Base-by-base conservation (phyloP, 371 early-diverging fungal species). In the Circinella umbellata region DNA sequence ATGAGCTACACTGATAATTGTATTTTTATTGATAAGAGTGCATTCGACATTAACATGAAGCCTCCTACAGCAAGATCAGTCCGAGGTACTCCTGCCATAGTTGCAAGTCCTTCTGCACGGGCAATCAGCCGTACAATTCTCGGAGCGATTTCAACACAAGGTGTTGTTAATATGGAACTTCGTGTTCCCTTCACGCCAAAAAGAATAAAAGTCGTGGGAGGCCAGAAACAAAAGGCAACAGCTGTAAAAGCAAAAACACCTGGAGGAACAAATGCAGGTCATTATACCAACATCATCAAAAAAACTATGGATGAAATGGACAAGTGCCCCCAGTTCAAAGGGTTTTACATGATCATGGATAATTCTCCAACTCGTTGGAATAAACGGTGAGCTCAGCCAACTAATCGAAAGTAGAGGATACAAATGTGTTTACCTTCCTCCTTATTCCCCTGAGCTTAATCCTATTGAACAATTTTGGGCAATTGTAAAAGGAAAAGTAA, bases 311-410 rank as follows among this genome's bases (percentile, higher is more conserved):
- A 67, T 57, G 64, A 59, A 9, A 53, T 71, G 64, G 72, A 71
- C 35, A 14, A 46, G 37, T 34, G 57, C 48, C 48, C 13, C 4
- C 35, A 55, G 13, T 13, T 71, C 3, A 67, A 63, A 63, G 57
- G 64, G 10, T 15, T 46, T 64, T 69, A 64, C 46, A 47, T 68
- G n/a, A 51, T 62, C 9, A 68, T 68, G 68, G 61, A 68, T 61
- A 61, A 68, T 62, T 61, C 59, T 0, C 69, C 69, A 2, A 69
- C 63, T n/a, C 64, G 47, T 34, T 34, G 38, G 34, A 18, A 10
- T 4, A 14, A 46, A 17, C 14, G 27, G 27, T 2, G 57, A 63
- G 38, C 55, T 63, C 5, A n/a, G n/a, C 1, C 9, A 8, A 14
- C 10, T n/a, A n/a, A 3, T 57, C 1, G n/a, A 10, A 4, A n/a